These are phyloP conservation scores for Phytophthora syringae DNA, from an alignment of 352 stramenopile species.

Conservation along the genomic window DNA sequence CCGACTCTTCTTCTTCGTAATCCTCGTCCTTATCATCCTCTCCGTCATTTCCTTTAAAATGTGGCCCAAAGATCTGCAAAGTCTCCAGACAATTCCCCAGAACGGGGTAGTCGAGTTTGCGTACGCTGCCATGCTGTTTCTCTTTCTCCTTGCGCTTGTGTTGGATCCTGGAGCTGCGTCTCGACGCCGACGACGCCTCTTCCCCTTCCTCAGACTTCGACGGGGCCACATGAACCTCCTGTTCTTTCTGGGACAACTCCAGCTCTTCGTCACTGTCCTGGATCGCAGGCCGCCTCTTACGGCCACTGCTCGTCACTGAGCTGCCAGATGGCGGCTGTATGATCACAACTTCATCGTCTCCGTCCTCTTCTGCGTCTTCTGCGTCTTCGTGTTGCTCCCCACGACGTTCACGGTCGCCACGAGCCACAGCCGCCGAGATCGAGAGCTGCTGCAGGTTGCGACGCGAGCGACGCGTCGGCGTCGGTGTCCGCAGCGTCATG, in stretches of 20 bases:
- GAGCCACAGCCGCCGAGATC: slow-evolving; percentile 35
- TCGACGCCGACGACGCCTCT: slow-evolving; percentile 42
- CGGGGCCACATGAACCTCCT: not conserved
- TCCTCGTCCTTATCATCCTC: slow-evolving; percentile 32
- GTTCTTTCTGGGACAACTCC: slow-evolving; percentile 28
- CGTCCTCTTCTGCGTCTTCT: slow-evolving; percentile 45
- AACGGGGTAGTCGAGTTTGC: slow-evolving; percentile 67
- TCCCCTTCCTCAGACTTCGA: slow-evolving; percentile 2
- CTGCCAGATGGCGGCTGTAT: slow-evolving; percentile 42
- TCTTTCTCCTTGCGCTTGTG: slow-evolving; percentile 60
- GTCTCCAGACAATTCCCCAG: slow-evolving; percentile 78
- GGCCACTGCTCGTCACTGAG: slow-evolving; percentile 33
- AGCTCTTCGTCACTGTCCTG: slow-evolving; percentile 70
- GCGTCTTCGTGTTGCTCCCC: slow-evolving; percentile 12
- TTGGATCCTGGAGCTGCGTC: slow-evolving; percentile 71
- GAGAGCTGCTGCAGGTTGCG: slow-evolving; percentile 41
- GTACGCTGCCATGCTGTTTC: slow-evolving; percentile 30
- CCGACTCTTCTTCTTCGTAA: slow-evolving; percentile 41
- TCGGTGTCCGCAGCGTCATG: slow-evolving; percentile 35
- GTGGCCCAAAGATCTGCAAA: slow-evolving; percentile 25
- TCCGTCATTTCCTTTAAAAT: slow-evolving; percentile 22
- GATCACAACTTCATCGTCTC: slow-evolving; percentile 70
- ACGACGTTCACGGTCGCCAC: slow-evolving; percentile 24
- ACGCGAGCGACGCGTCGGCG: slow-evolving; percentile 18
- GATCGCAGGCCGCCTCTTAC: slow-evolving; percentile 47